Percentiles rank a stretch among this genome's conserved stretches.
Conservation (phyloP, 2,329 filamentous ascomycete genomes). For the Metarhizium album region DNA sequence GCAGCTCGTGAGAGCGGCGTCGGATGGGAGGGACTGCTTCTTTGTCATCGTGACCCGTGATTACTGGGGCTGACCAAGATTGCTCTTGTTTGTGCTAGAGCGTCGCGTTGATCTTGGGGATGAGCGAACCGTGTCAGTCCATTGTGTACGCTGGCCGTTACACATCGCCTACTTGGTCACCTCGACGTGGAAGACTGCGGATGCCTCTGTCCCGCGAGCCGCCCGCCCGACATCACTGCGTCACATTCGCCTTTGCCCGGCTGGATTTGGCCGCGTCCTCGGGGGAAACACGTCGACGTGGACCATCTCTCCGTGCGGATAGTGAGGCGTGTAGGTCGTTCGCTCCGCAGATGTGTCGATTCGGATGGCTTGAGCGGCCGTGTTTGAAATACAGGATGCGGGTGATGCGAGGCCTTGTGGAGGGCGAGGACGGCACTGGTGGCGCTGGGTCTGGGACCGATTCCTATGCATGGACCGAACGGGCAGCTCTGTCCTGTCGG, state of each 20-base stretch:
- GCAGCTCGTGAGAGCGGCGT: too few species aligned
- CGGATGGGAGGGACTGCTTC: too few species aligned
- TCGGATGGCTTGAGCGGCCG: constrained; percentile 7
- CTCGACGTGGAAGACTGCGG: constrained; percentile 28
- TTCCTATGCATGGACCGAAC: neutral
- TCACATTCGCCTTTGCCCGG: constrained; percentile 35
- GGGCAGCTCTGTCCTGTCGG: neutral
- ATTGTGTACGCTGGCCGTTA: too few species aligned
- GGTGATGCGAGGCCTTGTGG: constrained; percentile 11
- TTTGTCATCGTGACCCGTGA: too few species aligned
- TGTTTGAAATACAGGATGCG: constrained; percentile 11
- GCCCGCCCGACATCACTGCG: constrained; percentile 25
- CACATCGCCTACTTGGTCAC: too few species aligned
- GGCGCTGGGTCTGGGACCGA: neutral
- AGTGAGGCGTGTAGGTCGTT: constrained; percentile 6
- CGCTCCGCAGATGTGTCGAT: constrained; percentile 10
- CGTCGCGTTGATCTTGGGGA: too few species aligned
- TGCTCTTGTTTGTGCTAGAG: too few species aligned
- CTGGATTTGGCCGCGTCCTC: constrained; percentile 9
- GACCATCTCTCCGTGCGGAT: constrained; percentile 11
- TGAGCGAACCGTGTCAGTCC: too few species aligned
- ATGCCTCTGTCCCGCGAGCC: constrained; percentile 29
- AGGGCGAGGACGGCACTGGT: constrained; percentile 9
- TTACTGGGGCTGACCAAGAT: too few species aligned
- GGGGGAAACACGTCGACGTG: constrained; percentile 14